Evolutionary conservation across 2,329 filamentous ascomycete genomes (phyloP).

Genomic region (Cryphonectria naterciae): DNA sequence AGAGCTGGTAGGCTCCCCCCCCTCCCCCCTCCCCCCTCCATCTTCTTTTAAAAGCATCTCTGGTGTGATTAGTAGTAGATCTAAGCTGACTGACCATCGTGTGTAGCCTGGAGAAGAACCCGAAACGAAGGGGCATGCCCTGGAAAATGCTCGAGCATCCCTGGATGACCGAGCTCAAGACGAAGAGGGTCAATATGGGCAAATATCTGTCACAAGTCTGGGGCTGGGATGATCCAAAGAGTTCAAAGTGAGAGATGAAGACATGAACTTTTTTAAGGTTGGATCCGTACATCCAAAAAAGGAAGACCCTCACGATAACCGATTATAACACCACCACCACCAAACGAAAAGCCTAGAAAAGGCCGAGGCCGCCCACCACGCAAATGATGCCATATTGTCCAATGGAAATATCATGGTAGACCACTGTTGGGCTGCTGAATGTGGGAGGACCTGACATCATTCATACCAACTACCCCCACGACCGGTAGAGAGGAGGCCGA

Average conservation of each 20-base stretch:
- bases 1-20: conserved; percentile 83
- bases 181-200: conserved; percentile 96
- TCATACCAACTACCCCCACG: not conserved
- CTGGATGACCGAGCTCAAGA: conserved; percentile 96
- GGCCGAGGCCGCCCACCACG: not conserved
- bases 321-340: not conserved
- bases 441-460: not conserved
- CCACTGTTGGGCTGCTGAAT: not conserved
- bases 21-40: not conserved
- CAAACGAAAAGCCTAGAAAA: not conserved
- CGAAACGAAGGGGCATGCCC: conserved; percentile 81
- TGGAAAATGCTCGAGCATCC: conserved; percentile 99
- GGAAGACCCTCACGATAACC: not conserved
- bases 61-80: too few species aligned
- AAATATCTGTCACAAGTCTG: conserved; percentile 93
- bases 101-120: conserved; percentile 88
- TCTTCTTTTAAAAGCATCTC: not conserved
- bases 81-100: conserved; percentile 25
- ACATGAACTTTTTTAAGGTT: not conserved
- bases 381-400: not conserved
- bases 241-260: conserved; percentile 17
- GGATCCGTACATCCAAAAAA: not conserved
- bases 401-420: not conserved
- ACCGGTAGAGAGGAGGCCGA: not conserved
- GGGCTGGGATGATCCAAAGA: conserved; percentile 73